phyloP scores from a whole-genome alignment of 139 green algal genomes.

The Bryopsis sp. region DNA sequence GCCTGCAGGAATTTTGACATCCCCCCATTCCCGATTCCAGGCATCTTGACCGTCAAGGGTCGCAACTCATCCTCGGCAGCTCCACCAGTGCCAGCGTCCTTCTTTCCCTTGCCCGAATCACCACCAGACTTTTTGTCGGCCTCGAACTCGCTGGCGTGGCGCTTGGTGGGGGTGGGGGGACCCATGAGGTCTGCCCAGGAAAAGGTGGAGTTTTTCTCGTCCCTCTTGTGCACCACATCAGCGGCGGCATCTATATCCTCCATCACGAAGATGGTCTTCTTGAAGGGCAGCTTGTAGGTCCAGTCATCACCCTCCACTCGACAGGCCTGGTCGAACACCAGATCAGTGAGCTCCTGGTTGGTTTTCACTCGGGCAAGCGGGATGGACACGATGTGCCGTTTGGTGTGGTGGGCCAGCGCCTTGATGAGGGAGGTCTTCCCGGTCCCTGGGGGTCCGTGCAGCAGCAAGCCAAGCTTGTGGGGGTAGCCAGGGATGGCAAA shows the following conservation, averaged over 20 bases:
- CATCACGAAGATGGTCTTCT: conserved; percentile 46
- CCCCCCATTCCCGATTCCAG: too few relatives aligned
- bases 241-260: conserved; percentile 19
- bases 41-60: too few relatives aligned
- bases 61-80: too few relatives aligned
- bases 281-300: conserved; percentile 27
- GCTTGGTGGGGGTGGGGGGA: too few relatives aligned
- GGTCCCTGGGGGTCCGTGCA: conserved; percentile 41
- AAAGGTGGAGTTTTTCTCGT: too few relatives aligned
- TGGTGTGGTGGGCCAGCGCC: conserved; percentile 39
- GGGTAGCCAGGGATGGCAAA: conserved; percentile 35
- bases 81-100: too few relatives aligned
- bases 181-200: background rate
- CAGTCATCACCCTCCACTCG: background rate
- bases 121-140: too few relatives aligned
- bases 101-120: too few relatives aligned
- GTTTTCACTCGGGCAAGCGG: conserved; percentile 42
- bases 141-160: too few relatives aligned
- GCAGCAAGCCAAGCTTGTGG: conserved; percentile 36
- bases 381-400: conserved; percentile 43
- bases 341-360: conserved; percentile 45
- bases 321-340: conserved; percentile 15
- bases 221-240: too few relatives aligned
- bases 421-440: conserved; percentile 70
- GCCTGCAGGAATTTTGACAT: too few relatives aligned